Evolutionary conservation across 2,329 filamentous ascomycete species (phyloP), one percentile per base, ranked within the genome.

Genomic region (Penicillium sp.): DNA sequence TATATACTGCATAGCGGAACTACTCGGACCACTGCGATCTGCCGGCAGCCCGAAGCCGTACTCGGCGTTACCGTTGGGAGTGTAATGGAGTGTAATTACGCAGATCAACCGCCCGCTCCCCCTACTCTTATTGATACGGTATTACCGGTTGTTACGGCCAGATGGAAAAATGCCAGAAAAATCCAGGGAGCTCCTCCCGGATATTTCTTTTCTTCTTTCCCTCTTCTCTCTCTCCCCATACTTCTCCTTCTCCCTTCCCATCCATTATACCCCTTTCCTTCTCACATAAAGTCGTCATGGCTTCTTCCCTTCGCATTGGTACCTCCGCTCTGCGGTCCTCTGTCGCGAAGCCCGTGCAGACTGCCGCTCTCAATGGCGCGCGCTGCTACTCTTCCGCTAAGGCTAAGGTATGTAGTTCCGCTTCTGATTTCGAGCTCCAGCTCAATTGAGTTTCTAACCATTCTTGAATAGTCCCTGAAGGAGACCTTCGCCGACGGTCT

Each of bases 401-500:
- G 86, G 85, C 88, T 68, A 87, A 92, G 84, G 92, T 95, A 81
- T 71, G 52, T 51, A n/a, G 14, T 81, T 37, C 54, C 46, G 13
- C 47, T 26, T 36, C 31, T 14, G 48, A 39, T 34, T 39, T 42
- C 14, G 34, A 46, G 18, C 16, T 42, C 14, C 33, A 46, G 18
- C 16, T 62, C 54, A 45, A 58, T 56, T 57, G 36, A 16, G 46
- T 57, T 55, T 52, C 63, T 66, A 61, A 75, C 71, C 51, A 19
- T 14, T 56, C 18, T 47, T 24, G 44, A 48, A 63, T 68, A 99
- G 94, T 92, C 92, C 68, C 82, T 99, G 75, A 99, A 99, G 85
- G 94, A 99, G 78, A 93, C 92, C 75, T 97, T 99, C 78, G 93
- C 93, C 75, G 92, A 94, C 78, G 89, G 93, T 73, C 84, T 99